Evolutionary conservation across 441 rosid genomes (phyloP).

Genomic region (Populus hybrid): DNA sequence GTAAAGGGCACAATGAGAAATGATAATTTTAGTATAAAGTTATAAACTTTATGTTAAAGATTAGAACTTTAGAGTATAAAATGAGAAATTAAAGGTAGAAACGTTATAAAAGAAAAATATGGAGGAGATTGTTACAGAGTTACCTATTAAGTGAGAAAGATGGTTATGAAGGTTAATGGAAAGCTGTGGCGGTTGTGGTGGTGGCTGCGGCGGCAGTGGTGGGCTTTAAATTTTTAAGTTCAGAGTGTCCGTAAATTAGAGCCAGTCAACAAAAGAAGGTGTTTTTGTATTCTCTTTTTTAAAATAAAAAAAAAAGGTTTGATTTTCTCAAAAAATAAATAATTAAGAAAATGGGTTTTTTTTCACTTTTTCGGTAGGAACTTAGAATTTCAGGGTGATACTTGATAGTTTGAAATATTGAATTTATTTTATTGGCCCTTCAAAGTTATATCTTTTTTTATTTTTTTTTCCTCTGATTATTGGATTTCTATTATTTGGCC

Average conservation of each 20-base stretch:
- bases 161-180: not conserved
- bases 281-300: not conserved
- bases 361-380: not conserved
- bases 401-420: too few species aligned
- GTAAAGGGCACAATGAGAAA: not conserved
- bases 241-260: not conserved
- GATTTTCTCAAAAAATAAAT: too few species aligned
- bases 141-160: not conserved
- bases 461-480: too few species aligned
- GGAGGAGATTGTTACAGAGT: not conserved
- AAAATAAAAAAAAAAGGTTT: too few species aligned
- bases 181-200: not conserved
- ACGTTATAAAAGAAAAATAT: not conserved
- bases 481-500: too few species aligned
- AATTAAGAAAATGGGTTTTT: too few species aligned
- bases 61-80: not conserved
- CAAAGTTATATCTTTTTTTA: too few species aligned
- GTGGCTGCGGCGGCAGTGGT: not conserved
- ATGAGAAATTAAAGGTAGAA: not conserved
- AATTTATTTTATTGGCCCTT: too few species aligned
- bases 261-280: not conserved
- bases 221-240: not conserved
- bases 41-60: not conserved
- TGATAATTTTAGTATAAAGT: not conserved
- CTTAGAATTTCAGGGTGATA: too few species aligned